Conservation (phyloP, 1,139 yeast genomes). For the Lodderomyces elongisporus region DNA sequence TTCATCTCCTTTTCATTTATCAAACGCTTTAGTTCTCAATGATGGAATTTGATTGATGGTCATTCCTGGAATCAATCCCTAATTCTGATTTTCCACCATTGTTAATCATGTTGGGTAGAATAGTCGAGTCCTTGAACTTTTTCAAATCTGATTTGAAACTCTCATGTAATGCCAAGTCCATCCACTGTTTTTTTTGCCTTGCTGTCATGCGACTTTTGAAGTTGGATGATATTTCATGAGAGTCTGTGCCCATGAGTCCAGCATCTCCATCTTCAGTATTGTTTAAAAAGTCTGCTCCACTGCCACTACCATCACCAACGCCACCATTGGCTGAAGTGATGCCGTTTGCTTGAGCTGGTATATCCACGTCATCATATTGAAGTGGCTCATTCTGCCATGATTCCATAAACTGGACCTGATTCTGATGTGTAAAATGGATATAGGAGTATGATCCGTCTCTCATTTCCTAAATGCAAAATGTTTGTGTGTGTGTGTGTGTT, state of each 20-base stretch:
- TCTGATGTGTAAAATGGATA: slow-evolving; percentile 2
- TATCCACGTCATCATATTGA: slow-evolving; percentile 4
- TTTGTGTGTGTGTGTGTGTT: not conserved
- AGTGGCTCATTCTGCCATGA: slow-evolving; percentile 4
- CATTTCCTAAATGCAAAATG: too few species aligned
- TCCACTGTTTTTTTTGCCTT: slow-evolving; percentile 1
- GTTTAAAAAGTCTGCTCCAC: not conserved
- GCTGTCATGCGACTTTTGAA: not conserved
- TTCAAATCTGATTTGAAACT: slow-evolving; percentile 1
- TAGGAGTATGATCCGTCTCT: slow-evolving; percentile 3
- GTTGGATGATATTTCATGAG: too few species aligned
- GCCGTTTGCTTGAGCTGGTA: slow-evolving; percentile 1
- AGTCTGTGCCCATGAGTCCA: not conserved
- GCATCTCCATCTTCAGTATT: not conserved
- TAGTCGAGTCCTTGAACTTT: slow-evolving; percentile 2
- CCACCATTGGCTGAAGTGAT: not conserved
- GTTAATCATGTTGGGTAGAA: slow-evolving; percentile 3
- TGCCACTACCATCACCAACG: slow-evolving; percentile 1
- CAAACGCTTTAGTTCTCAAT: too few species aligned
- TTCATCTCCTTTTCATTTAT: too few species aligned
- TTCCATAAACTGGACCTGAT: slow-evolving; percentile 2
- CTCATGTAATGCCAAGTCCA: slow-evolving; percentile 4
- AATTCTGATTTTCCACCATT: too few species aligned
- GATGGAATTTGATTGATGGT: too few species aligned
- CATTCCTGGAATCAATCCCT: too few species aligned